phyloP scores from a whole-genome alignment of 1,284 basidiomycete species.

The Boletus calvinii region DNA sequence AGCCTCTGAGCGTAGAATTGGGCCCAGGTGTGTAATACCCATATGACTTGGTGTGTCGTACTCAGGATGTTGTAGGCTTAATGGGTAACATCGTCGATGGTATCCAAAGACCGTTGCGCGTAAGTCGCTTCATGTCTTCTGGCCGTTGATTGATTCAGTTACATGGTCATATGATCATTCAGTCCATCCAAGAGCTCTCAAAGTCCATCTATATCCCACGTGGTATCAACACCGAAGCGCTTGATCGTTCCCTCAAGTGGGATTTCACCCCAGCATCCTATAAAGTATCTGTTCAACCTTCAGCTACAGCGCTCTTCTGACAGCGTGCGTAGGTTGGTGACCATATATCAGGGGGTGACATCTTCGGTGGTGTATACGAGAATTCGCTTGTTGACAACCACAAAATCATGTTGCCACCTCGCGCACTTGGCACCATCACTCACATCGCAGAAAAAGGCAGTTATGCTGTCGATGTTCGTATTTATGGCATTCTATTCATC shows the following conservation, averaged over 20 bases:
- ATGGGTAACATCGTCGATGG: constrained; percentile 99
- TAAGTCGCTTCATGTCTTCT: constrained; percentile 37
- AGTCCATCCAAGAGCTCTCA: constrained; percentile 95
- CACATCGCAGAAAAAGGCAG: constrained; percentile 93
- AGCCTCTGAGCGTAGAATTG: constrained; percentile 96
- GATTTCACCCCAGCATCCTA: constrained; percentile 90
- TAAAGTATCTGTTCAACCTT: constrained; percentile 49
- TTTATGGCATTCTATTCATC: constrained; percentile 1
- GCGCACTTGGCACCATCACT: constrained; percentile 94
- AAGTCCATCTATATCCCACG: constrained; percentile 98
- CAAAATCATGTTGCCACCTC: constrained; percentile 95
- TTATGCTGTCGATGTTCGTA: constrained; percentile 84
- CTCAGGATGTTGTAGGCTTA: constrained; percentile 55
- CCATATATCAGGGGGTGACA: constrained; percentile 95
- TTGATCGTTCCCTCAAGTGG: constrained; percentile 90
- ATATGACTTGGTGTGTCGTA: background rate
- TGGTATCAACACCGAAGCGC: constrained; percentile 96
- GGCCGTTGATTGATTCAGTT: constrained; percentile 18
- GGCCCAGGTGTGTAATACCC: constrained; percentile 71
- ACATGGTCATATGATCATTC: constrained; percentile 22
- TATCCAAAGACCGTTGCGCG: constrained; percentile 88
- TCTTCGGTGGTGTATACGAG: constrained; percentile 95
- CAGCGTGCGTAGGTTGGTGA: constrained; percentile 72
- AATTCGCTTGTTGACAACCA: constrained; percentile 96
- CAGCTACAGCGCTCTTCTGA: constrained; percentile 17